Conservation (phyloP, 352 stramenopile genomes). For the Hyaloperonospora arabidopsidis region DNA sequence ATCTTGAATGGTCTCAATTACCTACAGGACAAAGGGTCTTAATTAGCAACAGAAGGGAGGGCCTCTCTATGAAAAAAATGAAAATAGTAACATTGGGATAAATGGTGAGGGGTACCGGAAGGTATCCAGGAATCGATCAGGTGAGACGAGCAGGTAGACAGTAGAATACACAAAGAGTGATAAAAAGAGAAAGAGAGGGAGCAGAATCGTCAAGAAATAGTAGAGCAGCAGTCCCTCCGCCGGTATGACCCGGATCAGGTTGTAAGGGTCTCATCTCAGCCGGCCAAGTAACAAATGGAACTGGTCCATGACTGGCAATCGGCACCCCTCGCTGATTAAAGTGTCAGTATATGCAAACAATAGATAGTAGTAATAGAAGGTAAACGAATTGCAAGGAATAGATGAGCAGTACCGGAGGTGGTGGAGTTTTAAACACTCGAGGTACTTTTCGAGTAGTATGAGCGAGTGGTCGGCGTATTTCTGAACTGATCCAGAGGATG, state of each 20-base stretch:
- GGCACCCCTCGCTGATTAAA: constrained; percentile 56
- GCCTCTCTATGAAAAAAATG: background rate
- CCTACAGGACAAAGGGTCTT: constrained; percentile 3
- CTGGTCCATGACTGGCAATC: constrained; percentile 35
- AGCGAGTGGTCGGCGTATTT: too few species aligned
- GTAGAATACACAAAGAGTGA: background rate
- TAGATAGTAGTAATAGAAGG: too few species aligned
- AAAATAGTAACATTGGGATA: background rate
- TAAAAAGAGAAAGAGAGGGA: background rate
- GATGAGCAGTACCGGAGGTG: too few species aligned
- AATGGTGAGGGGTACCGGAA: background rate
- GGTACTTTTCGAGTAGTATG: too few species aligned
- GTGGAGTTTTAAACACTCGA: too few species aligned
- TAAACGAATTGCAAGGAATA: too few species aligned
- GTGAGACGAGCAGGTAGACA: too few species aligned
- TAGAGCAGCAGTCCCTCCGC: constrained; percentile 47
- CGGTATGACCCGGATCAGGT: constrained; percentile 61
- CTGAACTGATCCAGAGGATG: too few species aligned
- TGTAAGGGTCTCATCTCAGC: constrained; percentile 60
- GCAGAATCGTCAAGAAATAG: background rate
- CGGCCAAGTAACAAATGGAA: constrained; percentile 32
- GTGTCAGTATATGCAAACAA: constrained; percentile 22
- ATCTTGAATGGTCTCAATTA: constrained; percentile 22
- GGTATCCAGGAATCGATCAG: too few species aligned
- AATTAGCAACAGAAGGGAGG: background rate